phyloP scores from a whole-genome alignment of 805 yeast genomes.

The Candida jianshihensis region DNA sequence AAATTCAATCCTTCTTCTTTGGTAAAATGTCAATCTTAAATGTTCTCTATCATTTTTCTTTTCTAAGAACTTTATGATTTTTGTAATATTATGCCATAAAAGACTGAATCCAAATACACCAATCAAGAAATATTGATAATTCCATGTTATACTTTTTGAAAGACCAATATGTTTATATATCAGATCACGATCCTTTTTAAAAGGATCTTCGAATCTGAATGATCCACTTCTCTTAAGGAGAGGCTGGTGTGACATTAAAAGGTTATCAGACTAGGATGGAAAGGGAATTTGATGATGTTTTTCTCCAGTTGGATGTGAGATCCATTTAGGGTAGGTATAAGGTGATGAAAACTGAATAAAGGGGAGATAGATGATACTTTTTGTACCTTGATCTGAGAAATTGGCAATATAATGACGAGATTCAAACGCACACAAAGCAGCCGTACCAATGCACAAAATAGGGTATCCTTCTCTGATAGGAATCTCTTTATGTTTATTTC shows the following conservation, averaged over 20 bases:
- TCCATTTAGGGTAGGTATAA: no score
- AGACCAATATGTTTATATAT: conserved; percentile 16
- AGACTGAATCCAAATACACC: conserved; percentile 1
- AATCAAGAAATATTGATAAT: conserved; percentile 16
- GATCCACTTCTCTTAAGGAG: conserved; percentile 3
- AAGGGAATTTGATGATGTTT: no score
- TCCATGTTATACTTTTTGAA: conserved; percentile 15
- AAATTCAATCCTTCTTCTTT: not conserved
- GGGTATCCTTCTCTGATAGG: no score
- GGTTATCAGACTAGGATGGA: not conserved
- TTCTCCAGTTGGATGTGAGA: no score
- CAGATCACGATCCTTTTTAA: conserved; percentile 12
- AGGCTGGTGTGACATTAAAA: not conserved
- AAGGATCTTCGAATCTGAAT: conserved; percentile 18
- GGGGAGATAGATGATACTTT: no score
- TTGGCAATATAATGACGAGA: no score
- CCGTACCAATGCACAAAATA: no score
- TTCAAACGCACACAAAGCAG: no score
- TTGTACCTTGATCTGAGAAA: no score
- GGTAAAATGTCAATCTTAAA: not conserved
- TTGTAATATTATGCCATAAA: not conserved
- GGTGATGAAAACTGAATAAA: no score
- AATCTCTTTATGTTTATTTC: no score
- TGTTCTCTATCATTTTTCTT: not conserved
- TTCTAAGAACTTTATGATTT: not conserved